Evolutionary conservation across 2,329 filamentous ascomycete genomes (phyloP), one percentile per base, ranked within the genome.

Genomic region (Xylaria sp.): DNA sequence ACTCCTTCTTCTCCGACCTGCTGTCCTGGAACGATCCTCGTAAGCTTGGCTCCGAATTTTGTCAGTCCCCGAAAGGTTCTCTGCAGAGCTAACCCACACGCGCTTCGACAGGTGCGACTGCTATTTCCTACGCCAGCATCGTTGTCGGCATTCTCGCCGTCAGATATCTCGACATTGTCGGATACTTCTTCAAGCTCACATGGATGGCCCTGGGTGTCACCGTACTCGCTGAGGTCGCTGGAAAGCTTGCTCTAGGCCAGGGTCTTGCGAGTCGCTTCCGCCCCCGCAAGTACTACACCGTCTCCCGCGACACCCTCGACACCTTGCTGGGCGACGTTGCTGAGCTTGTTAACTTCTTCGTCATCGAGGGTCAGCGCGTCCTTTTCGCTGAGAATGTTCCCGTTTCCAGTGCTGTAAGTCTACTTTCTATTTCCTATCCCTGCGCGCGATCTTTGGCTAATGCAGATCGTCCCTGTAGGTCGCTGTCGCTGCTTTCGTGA

Each of bases 261-360:
- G 86, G 86, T 59, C 75, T 89, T 52, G 78, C 84, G 60, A 84
- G 84, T 55, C 86, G 88, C 74, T 72, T 89, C 68, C 83, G 86
- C 66, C 86, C 86, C 57, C 83, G 80, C 72, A 81, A 82, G 72
- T 89, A 89, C 76, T 87, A 86, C 74, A 87, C 84, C 4, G 74
- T 89, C 48, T 81, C 86, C 8, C 80, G 82, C 65, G 82, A 86
- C 66, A 84, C 83, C 5, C 74, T 89, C 46, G 83, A 89, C 67
- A 72, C 75, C 59, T 66, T 86, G 64, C 81, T 87, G 67, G 83
- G 83, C 59, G 86, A 89, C 65, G 76, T 85, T 47, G 83, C 88
- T 69, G 86, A 89, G 74, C 79, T 89, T 61, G 73, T 86, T 75
- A 89, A 89, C 79, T 89, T 89, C 74, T 85, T 89, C 67, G 79